Conservation (phyloP, 2,329 filamentous ascomycete species). For the Lanzia echinophila region DNA sequence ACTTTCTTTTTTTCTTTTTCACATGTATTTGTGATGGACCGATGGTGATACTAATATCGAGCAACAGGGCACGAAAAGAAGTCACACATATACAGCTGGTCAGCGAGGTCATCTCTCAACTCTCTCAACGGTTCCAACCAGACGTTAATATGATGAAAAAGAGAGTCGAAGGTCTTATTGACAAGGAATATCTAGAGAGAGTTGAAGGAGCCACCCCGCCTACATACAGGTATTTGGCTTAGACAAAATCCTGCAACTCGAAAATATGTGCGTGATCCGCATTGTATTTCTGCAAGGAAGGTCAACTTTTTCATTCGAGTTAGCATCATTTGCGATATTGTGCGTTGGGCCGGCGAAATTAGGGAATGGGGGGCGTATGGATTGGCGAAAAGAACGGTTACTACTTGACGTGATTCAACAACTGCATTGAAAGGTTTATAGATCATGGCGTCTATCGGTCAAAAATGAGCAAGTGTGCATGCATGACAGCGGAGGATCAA, state of each 20-base stretch:
- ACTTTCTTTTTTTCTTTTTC: background rate
- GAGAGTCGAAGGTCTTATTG: constrained; percentile 71
- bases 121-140: constrained; percentile 64
- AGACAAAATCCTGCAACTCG: background rate
- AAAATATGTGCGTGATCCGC: no score
- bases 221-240: constrained; percentile 67
- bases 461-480: no score
- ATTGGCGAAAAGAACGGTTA: constrained; percentile 9
- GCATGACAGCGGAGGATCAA: no score
- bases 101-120: constrained; percentile 64
- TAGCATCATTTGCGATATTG: background rate
- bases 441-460: no score
- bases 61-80: constrained; percentile 64
- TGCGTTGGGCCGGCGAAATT: no score
- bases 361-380: no score
- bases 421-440: no score
- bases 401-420: no score
- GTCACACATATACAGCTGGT: constrained; percentile 63
- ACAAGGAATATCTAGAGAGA: constrained; percentile 71
- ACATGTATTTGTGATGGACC: background rate
- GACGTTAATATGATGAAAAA: constrained; percentile 74
- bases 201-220: constrained; percentile 58
- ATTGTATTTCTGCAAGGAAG: no score
- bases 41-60: constrained; percentile 30
- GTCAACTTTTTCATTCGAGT: background rate